Conservation (phyloP, 352 stramenopile species). For the Pythium periplocum region DNA sequence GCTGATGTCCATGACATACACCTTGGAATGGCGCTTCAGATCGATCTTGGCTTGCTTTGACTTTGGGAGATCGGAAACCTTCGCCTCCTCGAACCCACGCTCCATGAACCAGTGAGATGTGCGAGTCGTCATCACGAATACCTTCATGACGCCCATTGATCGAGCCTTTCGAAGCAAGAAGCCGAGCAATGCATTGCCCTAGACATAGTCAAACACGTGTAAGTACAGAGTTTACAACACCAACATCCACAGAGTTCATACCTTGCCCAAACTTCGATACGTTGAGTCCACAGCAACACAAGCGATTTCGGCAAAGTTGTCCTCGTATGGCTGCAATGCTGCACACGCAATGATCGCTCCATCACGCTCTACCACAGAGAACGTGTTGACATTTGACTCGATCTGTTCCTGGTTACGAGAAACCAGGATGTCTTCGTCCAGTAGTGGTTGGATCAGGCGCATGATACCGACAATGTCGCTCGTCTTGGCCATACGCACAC, state of each 20-base stretch:
- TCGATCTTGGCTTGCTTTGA: conserved; percentile 78
- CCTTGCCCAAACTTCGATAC: conserved; percentile 82
- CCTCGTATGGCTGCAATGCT: conserved; percentile 85
- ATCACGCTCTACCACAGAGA: conserved; percentile 86
- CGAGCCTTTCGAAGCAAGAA: conserved; percentile 88
- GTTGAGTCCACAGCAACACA: conserved; percentile 86
- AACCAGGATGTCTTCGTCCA: conserved; percentile 85
- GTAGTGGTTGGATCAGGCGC: conserved; percentile 83
- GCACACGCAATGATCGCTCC: conserved; percentile 86
- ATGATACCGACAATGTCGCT: conserved; percentile 90
- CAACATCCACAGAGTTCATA: conserved; percentile 7
- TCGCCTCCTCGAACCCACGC: conserved; percentile 90
- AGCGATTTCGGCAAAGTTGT: conserved; percentile 88
- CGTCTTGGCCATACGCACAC: conserved; percentile 89
- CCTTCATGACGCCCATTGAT: conserved; percentile 80
- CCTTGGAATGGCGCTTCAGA: conserved; percentile 79
- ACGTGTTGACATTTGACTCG: conserved; percentile 85
- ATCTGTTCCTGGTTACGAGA: conserved; percentile 87
- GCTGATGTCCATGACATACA: conserved; percentile 89
- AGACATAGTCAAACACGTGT: conserved; percentile 3
- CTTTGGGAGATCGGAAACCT: conserved; percentile 81
- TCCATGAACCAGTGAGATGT: conserved; percentile 99
- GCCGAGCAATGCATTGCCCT: conserved; percentile 88
- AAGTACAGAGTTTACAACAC: background rate
- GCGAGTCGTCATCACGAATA: conserved; percentile 97